These are phyloP conservation scores for Starmerella stellata DNA, from an alignment of 805 yeast genomes.

Conservation along the genomic window DNA sequence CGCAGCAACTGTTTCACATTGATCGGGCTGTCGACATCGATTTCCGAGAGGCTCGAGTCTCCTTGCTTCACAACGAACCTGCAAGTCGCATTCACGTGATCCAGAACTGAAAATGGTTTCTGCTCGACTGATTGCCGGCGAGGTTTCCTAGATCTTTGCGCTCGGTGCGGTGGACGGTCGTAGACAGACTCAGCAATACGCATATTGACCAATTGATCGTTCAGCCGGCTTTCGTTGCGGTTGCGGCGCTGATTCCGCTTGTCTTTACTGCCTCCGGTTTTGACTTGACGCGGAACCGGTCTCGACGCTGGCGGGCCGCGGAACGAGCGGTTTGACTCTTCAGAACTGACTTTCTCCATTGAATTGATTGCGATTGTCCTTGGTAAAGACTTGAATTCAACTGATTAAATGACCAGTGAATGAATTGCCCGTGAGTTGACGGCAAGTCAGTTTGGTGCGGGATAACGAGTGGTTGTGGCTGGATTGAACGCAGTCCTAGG, in stretches of 20 bases:
- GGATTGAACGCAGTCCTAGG: too few relatives aligned
- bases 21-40: conserved; percentile 30
- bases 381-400: too few relatives aligned
- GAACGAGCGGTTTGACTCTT: too few relatives aligned
- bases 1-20: conserved; percentile 44
- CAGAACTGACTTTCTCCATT: too few relatives aligned
- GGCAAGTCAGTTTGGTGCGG: too few relatives aligned
- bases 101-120: conserved; percentile 1
- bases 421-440: too few relatives aligned
- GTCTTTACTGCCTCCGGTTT: background rate
- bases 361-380: too few relatives aligned
- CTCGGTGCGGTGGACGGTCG: background rate
- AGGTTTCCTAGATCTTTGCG: background rate
- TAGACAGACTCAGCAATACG: background rate
- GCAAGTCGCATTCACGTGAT: conserved; percentile 58
- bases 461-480: too few relatives aligned
- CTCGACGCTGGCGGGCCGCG: too few relatives aligned
- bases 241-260: background rate
- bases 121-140: background rate
- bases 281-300: too few relatives aligned
- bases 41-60: conserved; percentile 33
- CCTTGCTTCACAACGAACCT: conserved; percentile 63
- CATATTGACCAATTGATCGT: background rate
- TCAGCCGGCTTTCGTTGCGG: background rate
- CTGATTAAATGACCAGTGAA: too few relatives aligned